Base-by-base conservation (phyloP, 106 monocot species). In the Dactylorhiza incarnata region DNA sequence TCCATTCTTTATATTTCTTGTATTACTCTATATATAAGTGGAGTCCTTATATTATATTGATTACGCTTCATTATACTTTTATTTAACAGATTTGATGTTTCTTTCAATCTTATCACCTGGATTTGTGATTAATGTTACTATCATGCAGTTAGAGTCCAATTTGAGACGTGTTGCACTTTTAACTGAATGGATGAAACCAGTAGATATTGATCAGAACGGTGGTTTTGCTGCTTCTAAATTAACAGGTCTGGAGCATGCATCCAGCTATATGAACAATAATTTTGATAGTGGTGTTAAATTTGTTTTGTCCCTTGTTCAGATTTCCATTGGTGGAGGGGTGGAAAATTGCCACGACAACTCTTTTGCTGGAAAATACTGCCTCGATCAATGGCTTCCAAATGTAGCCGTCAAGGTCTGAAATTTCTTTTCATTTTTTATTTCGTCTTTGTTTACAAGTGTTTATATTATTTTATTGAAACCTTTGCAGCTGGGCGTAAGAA, bases 251-350 rank as follows among this genome's bases (percentile, higher is more conserved):
- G 53, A 76, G 48, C 48, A 76, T 80, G 78, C 26, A 68, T 78
- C 81, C 49, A 80, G 71, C 71, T 82, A 55, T 63, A 72, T 85
- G 76, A 84, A 94, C 45, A 83, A 75, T 77, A 91, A 85, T 81
- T 81, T 63, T 54, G 48, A 22, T 51, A 69, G 77, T 77, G 78
- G 61, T 47, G 61, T 17, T 70, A 83, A 78, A 46, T 52, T 53
- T 53, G 70, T 75, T 65, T 26, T 37, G 5, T 54, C 77, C 26
- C 74, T 29, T 81, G 68, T 20, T 81, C 87, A 61, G 84, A 66
- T 77, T 69, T 88, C 22, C 80, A 78, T 80, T 99, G 99, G 99
- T 94, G 99, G 94, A 91, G 99, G 76, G 99, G 99, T 75, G 94
- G 99, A 69, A 89, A 51, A 71, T 68, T 94, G n/a, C 91, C 91